Base-by-base conservation (phyloP, 768 basidiomycete genomes). In the Rhodotorula toruloides region DNA sequence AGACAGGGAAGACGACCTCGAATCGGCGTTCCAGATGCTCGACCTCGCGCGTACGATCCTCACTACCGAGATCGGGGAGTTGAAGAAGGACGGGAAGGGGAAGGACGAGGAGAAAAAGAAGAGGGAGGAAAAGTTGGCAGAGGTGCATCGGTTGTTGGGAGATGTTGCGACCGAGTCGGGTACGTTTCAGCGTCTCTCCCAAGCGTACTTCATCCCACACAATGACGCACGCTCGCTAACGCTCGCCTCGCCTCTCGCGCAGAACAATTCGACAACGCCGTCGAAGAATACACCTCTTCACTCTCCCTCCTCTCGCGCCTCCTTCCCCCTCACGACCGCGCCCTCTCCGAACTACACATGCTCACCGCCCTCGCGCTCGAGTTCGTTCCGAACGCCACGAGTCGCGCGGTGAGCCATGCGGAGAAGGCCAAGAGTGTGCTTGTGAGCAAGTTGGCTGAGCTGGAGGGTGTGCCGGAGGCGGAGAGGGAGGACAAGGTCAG, bases 111-210 rank as follows among this genome's bases (percentile, higher is more conserved):
- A 32, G 29, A 2, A 37, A 6, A 37, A 36, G 46, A 58, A 47
- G 22, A 77, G 84, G 42, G 86, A 83, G 75, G 82, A 94, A 58
- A 90, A 89, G 79, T 81, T 94, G 56, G 94, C 94, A 7, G 92
- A 97, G 68, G 89, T 88, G 4, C 93, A 88, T 77, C 86, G 93
- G 63, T 81, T 88, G 13, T 82, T 99, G 12, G 96, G 94, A 1
- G 96, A 98, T 76, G 89, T 99, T n/a, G 93, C 91, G 29, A 80
- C 94, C 63, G 96, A 99, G 79, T 94, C 91, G 40, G 94, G 94
- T 92, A 62, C 64, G 85, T 74, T 8, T 29, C 22, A 34, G 39
- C 39, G 16, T 52, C 22, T 19, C 31, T 27, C 14, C n/a, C n/a
- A n/a, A n/a, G 31, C 21, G 27, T 27, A 3, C 49, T 34, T 25